phyloP scores from a whole-genome alignment of 2,329 filamentous ascomycete species.

The Madurella fahalii region DNA sequence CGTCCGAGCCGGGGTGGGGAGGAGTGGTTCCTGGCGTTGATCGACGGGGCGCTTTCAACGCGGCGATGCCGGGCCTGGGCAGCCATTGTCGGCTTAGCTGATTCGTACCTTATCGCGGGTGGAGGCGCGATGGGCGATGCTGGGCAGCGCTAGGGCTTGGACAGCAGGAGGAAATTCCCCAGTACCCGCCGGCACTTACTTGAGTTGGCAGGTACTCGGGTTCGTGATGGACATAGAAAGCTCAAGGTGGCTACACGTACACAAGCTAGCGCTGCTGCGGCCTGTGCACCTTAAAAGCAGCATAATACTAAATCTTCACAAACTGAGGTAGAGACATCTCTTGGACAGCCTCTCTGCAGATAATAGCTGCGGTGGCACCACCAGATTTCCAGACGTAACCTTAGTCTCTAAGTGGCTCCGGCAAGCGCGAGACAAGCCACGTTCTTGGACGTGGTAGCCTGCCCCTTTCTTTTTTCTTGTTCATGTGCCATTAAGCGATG shows the following conservation, averaged over 20 bases:
- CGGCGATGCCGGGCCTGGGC: not conserved
- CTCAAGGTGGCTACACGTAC: too few relatives aligned
- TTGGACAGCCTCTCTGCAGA: too few relatives aligned
- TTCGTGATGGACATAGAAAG: too few relatives aligned
- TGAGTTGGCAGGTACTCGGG: too few relatives aligned
- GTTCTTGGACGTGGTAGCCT: not conserved
- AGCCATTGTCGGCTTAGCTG: not conserved
- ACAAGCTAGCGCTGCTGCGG: too few relatives aligned
- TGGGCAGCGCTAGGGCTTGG: not conserved
- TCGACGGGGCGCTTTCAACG: not conserved
- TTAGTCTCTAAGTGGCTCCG: not conserved
- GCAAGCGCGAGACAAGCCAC: not conserved
- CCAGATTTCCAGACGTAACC: too few relatives aligned
- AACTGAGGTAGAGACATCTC: too few relatives aligned
- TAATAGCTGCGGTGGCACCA: too few relatives aligned
- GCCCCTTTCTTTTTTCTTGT: not conserved
- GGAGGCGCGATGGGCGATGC: not conserved
- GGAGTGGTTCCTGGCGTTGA: not conserved
- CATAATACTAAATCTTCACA: too few relatives aligned
- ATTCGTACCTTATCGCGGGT: not conserved
- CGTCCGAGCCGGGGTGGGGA: not conserved
- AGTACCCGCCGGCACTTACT: not conserved
- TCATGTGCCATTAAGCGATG: not conserved
- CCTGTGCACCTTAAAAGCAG: too few relatives aligned
- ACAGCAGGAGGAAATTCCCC: not conserved